A percentile compares a stretch with the other conserved stretches of the same genome.
These are phyloP conservation scores for Scleroderma bovista DNA, from an alignment of 768 basidiomycete species.

Conservation along the genomic window DNA sequence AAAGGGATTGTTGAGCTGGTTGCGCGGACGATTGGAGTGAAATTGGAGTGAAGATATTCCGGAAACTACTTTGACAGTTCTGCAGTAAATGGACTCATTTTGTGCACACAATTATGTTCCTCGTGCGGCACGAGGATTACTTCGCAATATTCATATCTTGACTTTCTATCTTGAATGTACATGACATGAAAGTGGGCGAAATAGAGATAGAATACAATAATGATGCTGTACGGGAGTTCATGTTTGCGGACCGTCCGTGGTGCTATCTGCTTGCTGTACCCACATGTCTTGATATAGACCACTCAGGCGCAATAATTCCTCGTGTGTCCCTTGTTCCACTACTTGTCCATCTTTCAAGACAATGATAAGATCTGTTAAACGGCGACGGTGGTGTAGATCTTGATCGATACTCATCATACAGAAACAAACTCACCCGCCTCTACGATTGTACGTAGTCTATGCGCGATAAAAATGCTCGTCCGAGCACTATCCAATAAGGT, in stretches of 20 bases:
- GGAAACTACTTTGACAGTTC: neutral
- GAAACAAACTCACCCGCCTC: conserved; percentile 62
- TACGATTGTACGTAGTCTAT: conserved; percentile 82
- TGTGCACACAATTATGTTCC: too few relatives aligned
- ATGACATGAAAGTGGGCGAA: too few relatives aligned
- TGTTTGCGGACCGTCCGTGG: conserved; percentile 9
- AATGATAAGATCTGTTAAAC: conserved; percentile 73
- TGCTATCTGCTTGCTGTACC: conserved; percentile 54
- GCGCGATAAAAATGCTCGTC: conserved; percentile 97
- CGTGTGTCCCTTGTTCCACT: conserved; percentile 91
- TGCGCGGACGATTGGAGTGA: conserved; percentile 68
- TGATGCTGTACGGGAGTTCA: neutral
- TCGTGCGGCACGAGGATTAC: too few relatives aligned
- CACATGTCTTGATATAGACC: conserved; percentile 82
- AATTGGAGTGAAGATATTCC: conserved; percentile 42
- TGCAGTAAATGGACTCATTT: neutral
- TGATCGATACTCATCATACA: neutral
- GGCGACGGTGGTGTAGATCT: neutral
- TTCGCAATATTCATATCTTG: too few relatives aligned
- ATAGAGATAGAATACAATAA: neutral
- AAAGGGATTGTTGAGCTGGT: conserved; percentile 73
- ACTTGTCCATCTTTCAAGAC: conserved; percentile 89
- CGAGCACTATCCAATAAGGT: conserved; percentile 70
- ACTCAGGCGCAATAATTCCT: conserved; percentile 65
- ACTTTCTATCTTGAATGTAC: too few relatives aligned